A percentile compares a stretch with the other conserved stretches of the same genome.
Evolutionary conservation across 805 yeast genomes (phyloP).

Genomic region (Saccharomycopsis schoenii): DNA sequence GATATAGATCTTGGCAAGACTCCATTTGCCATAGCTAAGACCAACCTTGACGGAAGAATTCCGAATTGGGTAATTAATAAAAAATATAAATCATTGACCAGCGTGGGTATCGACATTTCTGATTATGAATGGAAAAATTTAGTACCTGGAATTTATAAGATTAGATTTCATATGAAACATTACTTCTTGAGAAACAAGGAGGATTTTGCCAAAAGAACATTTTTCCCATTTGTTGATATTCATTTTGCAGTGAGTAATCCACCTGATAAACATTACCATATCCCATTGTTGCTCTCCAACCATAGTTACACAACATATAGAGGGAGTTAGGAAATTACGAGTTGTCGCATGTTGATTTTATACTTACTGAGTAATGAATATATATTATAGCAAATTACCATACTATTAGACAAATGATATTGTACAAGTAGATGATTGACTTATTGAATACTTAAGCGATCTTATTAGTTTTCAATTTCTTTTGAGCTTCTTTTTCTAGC

Average conservation of each 20-base stretch:
- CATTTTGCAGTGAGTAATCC: slow-evolving; percentile 56
- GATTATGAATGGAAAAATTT: slow-evolving; percentile 35
- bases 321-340: slow-evolving; percentile 42
- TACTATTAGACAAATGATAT: too few species aligned
- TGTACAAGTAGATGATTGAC: not conserved
- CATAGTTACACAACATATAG: slow-evolving; percentile 87
- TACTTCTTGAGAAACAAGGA: slow-evolving; percentile 36
- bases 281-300: slow-evolving; percentile 75
- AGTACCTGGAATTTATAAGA: slow-evolving; percentile 59
- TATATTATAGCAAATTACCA: too few species aligned
- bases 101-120: slow-evolving; percentile 3
- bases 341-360: too few species aligned
- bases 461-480: slow-evolving; percentile 3
- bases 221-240: slow-evolving; percentile 85
- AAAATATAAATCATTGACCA: slow-evolving; percentile 10
- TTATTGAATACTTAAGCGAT: not conserved
- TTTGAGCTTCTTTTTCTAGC: slow-evolving; percentile 13
- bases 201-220: slow-evolving; percentile 33
- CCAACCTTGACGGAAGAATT: slow-evolving; percentile 77
- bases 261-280: slow-evolving; percentile 77
- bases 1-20: slow-evolving; percentile 24
- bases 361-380: too few species aligned
- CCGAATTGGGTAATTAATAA: slow-evolving; percentile 47
- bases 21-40: slow-evolving; percentile 58
- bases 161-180: slow-evolving; percentile 65